These are phyloP conservation scores for Pyrenopolyporus hunteri DNA, from an alignment of 495 filamentous ascomycete genomes.

Conservation along the genomic window DNA sequence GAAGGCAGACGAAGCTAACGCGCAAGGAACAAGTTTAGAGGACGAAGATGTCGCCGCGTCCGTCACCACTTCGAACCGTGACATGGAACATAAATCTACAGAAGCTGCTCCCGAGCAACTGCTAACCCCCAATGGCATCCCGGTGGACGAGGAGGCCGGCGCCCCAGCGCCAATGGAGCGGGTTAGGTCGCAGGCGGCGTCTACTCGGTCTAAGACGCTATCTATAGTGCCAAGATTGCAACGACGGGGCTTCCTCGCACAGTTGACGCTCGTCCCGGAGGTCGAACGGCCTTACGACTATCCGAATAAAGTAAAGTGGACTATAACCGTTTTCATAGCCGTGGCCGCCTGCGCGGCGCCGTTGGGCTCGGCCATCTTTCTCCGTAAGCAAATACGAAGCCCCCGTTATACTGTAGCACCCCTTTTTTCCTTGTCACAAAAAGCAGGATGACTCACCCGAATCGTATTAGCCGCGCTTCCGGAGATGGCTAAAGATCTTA, in stretches of 20 bases:
- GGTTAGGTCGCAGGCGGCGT: slow-evolving; percentile 44
- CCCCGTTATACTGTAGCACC: slow-evolving; percentile 9
- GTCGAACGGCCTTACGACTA: slow-evolving; percentile 79
- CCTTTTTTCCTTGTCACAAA: not conserved
- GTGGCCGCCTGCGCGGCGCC: slow-evolving; percentile 77
- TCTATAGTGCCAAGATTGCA: slow-evolving; percentile 66
- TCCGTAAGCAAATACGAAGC: slow-evolving; percentile 63
- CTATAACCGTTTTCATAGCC: slow-evolving; percentile 80
- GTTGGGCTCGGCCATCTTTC: slow-evolving; percentile 83
- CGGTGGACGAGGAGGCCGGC: slow-evolving; percentile 29
- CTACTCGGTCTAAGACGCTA: slow-evolving; percentile 46
- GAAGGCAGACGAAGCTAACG: slow-evolving; percentile 7
- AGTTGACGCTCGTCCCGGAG: slow-evolving; percentile 80
- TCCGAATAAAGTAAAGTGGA: slow-evolving; percentile 75
- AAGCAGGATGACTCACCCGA: slow-evolving; percentile 19
- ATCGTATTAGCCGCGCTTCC: slow-evolving; percentile 68
- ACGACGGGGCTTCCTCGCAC: slow-evolving; percentile 77
- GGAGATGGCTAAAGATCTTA: slow-evolving; percentile 68
- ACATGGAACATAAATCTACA: slow-evolving; percentile 22
- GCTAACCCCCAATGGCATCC: slow-evolving; percentile 20
- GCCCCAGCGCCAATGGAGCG: slow-evolving; percentile 14
- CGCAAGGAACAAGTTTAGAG: not conserved
- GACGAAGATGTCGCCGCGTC: slow-evolving; percentile 24
- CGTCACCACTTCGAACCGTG: slow-evolving; percentile 11
- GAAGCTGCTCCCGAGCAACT: slow-evolving; percentile 19